Base-by-base conservation (phyloP, 1,284 basidiomycete genomes). In the Boletus austroedulis region DNA sequence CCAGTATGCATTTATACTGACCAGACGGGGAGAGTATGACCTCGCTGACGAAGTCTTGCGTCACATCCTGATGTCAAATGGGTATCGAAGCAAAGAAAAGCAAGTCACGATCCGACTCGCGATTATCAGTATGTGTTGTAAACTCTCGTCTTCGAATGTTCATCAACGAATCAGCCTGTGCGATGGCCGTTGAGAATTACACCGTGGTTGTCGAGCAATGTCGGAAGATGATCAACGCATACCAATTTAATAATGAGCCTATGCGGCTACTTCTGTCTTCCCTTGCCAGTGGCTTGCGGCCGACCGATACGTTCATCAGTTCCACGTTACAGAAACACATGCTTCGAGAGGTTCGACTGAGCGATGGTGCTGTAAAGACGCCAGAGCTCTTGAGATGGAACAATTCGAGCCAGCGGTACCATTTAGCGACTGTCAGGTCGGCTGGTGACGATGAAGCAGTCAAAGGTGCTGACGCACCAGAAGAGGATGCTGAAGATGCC, bases 1-100 rank as follows among this genome's bases (percentile, higher is more conserved):
- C 9, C 64, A 97, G 92, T 97, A 96, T 71, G 84, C 87, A 55
- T 94, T 96, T 70, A 78, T 90, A 7, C 77, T 95, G 34, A 90
- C 93, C 53, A 77, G 80, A 67, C 77, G 85, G 61, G 78, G 81
- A 8, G 81, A 86, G 58, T 85, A 85, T 62, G 85, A 88, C 6
- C 73, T 83, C 10, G 93, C 89, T 0, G 83, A 89, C 50, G 92
- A 95, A 65, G 81, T 95, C 0, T 78, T 95, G 2, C 81, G 87
- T 12, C 94, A 95, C 67, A 80, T 95, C 44, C 76, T 88, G 11
- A 76, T 84, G 56, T 93, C 93, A 0, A 90, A 88, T 59, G 84
- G 89, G 0, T 95, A 92, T 74, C 83, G 87, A 66, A 78, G 79
- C 34, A 80, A 80, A 43, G 78, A 81, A 36, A 78, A 79, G 23